Evolutionary conservation across 2,329 filamentous ascomycete species (phyloP), one percentile per base, ranked within the genome.

Genomic region (Simplicillium sp.): DNA sequence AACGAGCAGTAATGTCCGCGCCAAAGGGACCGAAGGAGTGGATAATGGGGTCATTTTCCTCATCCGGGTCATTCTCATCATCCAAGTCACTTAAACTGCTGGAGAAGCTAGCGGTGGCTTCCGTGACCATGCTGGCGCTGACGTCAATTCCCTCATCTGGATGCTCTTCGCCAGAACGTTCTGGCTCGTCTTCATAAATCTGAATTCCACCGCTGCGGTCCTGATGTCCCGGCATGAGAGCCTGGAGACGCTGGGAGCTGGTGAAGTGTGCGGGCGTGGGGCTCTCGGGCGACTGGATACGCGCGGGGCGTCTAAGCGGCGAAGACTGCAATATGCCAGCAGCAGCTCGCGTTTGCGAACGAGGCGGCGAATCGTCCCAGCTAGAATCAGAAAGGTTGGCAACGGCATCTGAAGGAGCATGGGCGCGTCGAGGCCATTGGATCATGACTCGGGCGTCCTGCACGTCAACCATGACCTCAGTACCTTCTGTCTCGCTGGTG

Each of bases 391-490:
- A 81, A 46, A 76, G 64, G 46, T 67, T 67, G 18, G 66, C 73
- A 54, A 63, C 54, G 43, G 56, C 62, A 50, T 62, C 56, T 68
- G 60, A 35, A n/a, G 39, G 9, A 7, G 41, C 20, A 9, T 25
- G 36, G 8, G 66, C 53, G 29, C 62, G 75, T 64, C 57, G 71
- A 61, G 92, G 92, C 90, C 92, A 97, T 56, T 82, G 79, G 46
- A 98, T 69, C 60, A 95, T 73, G 35, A 97, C 87, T 47, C 92
- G 84, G 40, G 88, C 82, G 57, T 94, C 89, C 54, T 95, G 87
- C 34, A 97, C 88, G 59, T 97, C 89, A 48, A 98, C 68, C 80
- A 98, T 94, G 59, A 98, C 88, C 54, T 94, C 88, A 14, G 81
- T 81, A 49, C 82, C 79, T 56, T 89, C 86, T 25, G 88, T 89